A percentile compares a stretch with the other conserved stretches of the same genome.
These are phyloP conservation scores for Trichophyton rubrum DNA, from an alignment of 2,329 filamentous ascomycete species.

Conservation along the genomic window DNA sequence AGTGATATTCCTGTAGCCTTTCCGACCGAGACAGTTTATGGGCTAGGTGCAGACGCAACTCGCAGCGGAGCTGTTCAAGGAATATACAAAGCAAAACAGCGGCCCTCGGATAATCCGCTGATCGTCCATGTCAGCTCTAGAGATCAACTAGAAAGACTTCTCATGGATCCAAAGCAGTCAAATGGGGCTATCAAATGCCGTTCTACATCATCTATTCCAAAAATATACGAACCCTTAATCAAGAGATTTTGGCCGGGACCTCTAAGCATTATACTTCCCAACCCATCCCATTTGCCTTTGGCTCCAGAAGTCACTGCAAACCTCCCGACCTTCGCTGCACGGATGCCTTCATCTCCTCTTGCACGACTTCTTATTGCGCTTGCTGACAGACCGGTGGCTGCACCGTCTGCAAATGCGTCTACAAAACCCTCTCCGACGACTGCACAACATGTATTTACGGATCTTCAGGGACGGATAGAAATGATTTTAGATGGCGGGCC, in stretches of 20 bases:
- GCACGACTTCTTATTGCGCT: conserved; percentile 77
- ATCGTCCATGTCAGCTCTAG: conserved; percentile 85
- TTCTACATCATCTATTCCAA: conserved; percentile 42
- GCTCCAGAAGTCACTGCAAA: conserved; percentile 88
- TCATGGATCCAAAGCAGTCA: conserved; percentile 33
- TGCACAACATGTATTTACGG: conserved; percentile 77
- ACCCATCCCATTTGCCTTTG: conserved; percentile 55
- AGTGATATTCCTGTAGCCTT: conserved; percentile 76
- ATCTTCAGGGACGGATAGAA: conserved; percentile 69
- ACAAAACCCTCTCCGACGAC: conserved; percentile 86
- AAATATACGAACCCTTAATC: conserved; percentile 67
- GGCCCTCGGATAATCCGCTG: conserved; percentile 87
- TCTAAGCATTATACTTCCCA: conserved; percentile 76
- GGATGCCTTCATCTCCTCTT: conserved; percentile 77
- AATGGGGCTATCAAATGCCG: conserved; percentile 21
- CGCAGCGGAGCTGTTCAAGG: conserved; percentile 68
- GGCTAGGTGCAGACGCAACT: conserved; percentile 90
- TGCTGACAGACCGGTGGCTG: conserved; percentile 67
- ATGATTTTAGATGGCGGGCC: conserved; percentile 79
- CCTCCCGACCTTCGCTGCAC: conserved; percentile 70
- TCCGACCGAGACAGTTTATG: conserved; percentile 95
- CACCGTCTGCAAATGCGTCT: conserved; percentile 86
- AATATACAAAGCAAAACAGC: conserved; percentile 84
- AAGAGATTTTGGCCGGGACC: conserved; percentile 86
- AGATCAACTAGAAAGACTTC: conserved; percentile 55